Base-by-base conservation (phyloP, 768 basidiomycete genomes). In the Termitomyces sp. region DNA sequence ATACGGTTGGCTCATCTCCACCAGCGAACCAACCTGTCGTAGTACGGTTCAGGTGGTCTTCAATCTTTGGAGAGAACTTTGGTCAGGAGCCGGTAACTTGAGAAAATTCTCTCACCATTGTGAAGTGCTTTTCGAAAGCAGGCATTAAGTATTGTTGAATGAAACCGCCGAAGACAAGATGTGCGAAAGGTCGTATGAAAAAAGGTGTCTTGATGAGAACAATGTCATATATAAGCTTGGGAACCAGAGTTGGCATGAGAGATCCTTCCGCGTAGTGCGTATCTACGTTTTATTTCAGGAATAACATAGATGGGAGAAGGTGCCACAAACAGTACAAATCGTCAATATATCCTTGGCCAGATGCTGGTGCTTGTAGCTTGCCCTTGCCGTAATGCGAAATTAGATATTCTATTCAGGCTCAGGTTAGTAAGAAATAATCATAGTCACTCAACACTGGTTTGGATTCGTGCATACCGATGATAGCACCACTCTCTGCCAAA, bases 231-330 rank as follows among this genome's bases (percentile, higher is more conserved):
- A 75, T 60, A 21, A 71, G 56, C 50, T 71, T 70, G 53, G 71
- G 73, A 40, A 72, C 66, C 14, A 80, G 56, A 21, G 73, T 50
- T 10, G 77, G 77, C 73, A 75, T 74, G 9, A 66, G 53, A 5
- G 64, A 65, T 23, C 65, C 66, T 58, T 65, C 64, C 34, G 64
- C 64, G 41, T 65, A 65, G 45, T 65, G 60, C 3, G 59, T 47
- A 57, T 54, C 65, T 66, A 27, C 25, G 1, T 11, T 50, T n/a
- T 10, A 5, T 27, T 5, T 50, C 35, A 38, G 17, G 25, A n/a
- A 37, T 16, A 25, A 49, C 4, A 50, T n/a, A 17, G 7, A 9
- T 3, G 10, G 25, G 17, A 37, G 21, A n/a, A 11, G 6, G 14
- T 27, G 6, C 9, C 25, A 37, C 54, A 27, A 45, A 64, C 65